Evolutionary conservation across 1,284 basidiomycete genomes (phyloP).

Genomic region (Apiotrichum veenhuisii): DNA sequence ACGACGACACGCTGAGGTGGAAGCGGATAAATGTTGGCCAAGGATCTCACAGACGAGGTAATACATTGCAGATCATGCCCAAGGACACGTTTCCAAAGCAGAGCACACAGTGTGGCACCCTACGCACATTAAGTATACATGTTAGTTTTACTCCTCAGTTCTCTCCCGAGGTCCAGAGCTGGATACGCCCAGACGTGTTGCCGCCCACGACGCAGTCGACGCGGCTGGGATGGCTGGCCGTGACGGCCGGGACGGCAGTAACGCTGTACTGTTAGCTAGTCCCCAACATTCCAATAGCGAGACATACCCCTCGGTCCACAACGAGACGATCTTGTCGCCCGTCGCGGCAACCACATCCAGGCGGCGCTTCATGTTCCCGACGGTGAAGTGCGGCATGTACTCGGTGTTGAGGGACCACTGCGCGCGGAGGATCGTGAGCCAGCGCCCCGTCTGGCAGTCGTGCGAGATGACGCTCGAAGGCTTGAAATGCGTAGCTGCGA

Average conservation of each 20-base stretch:
- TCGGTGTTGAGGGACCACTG: conserved; percentile 51
- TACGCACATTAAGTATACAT: not conserved
- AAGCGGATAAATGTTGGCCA: no score
- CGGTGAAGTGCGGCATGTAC: conserved; percentile 50
- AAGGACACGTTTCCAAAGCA: not conserved
- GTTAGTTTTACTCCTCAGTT: not conserved
- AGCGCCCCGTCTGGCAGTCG: conserved; percentile 53
- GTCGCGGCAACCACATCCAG: conserved; percentile 47
- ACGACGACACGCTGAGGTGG: no score
- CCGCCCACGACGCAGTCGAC: conserved; percentile 48
- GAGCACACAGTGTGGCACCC: no score
- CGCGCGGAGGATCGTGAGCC: conserved; percentile 52
- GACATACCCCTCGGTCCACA: conserved; percentile 41
- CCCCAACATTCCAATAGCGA: not conserved
- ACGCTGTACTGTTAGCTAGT: conserved; percentile 28
- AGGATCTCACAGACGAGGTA: no score
- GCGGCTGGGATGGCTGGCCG: conserved; percentile 47
- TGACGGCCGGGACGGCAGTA: conserved; percentile 51
- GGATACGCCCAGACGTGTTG: conserved; percentile 47
- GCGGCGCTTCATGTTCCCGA: conserved; percentile 52
- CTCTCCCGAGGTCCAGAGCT: conserved; percentile 35
- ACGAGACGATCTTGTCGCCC: conserved; percentile 39
- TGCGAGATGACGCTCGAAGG: conserved; percentile 39
- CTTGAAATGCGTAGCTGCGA: conserved; percentile 35
- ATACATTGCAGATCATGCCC: not conserved